Conservation (phyloP, 331 rosid species). For the Quercus tomentella region DNA sequence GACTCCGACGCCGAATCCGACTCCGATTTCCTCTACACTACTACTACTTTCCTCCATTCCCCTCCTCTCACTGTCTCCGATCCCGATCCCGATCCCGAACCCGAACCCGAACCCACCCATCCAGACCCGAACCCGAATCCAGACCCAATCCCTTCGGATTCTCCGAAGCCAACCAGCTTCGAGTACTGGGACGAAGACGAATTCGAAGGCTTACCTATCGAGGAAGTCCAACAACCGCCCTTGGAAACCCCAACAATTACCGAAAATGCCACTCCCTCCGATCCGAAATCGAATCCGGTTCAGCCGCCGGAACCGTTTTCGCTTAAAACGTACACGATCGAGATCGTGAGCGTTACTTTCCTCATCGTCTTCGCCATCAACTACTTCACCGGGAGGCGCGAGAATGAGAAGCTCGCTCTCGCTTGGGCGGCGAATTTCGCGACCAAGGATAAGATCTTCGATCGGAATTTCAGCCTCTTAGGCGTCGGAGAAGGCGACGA, state of each 20-base stretch:
- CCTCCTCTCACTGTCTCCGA: not conserved
- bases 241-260: slow-evolving; percentile 9
- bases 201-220: slow-evolving; percentile 77
- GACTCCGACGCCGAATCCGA: slow-evolving; percentile 17
- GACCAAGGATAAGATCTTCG: slow-evolving; percentile 59
- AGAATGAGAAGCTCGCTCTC: slow-evolving; percentile 89
- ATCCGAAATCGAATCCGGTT: slow-evolving; percentile 20
- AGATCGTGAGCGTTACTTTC: slow-evolving; percentile 67
- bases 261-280: slow-evolving; percentile 31
- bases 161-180: slow-evolving; percentile 52
- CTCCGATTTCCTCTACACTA: slow-evolving; percentile 42
- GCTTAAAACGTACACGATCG: slow-evolving; percentile 49
- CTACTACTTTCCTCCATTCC: slow-evolving; percentile 29
- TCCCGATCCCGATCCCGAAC: slow-evolving; percentile 5
- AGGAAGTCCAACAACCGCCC: slow-evolving; percentile 15
- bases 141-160: slow-evolving; percentile 35
- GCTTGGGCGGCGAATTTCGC: slow-evolving; percentile 91
- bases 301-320: not conserved
- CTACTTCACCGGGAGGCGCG: slow-evolving; percentile 83
- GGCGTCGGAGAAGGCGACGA: slow-evolving; percentile 91
- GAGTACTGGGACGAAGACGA: slow-evolving; percentile 97
- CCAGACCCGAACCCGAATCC: slow-evolving; percentile 11
- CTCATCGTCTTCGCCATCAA: slow-evolving; percentile 62
- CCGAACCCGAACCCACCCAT: slow-evolving; percentile 5
- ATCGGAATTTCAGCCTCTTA: slow-evolving; percentile 80